Conservation (phyloP, 306 rosid species). For the Crataegus laevigata region DNA sequence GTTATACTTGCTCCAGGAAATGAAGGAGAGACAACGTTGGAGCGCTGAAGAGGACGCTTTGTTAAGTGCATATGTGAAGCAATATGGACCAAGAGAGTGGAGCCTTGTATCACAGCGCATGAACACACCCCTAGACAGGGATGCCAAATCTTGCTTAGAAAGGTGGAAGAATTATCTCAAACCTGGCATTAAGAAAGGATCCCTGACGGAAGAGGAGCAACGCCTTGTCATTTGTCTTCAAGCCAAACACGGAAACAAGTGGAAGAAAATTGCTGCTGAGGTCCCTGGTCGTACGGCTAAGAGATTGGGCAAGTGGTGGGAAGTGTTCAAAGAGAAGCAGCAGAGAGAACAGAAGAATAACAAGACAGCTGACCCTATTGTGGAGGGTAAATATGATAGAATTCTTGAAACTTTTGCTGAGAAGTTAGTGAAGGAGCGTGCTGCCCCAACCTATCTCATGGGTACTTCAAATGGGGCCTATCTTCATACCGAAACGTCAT, state of each 20-base stretch:
- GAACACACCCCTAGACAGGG: conserved; percentile 61
- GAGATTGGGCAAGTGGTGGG: conserved; percentile 95
- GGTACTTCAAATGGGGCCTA: conserved; percentile 65
- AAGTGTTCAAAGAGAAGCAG: conserved; percentile 79
- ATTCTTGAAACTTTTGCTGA: conserved; percentile 69
- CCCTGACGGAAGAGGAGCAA: conserved; percentile 78
- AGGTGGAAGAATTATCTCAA: conserved; percentile 92
- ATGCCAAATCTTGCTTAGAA: conserved; percentile 79
- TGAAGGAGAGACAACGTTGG: conserved; percentile 89
- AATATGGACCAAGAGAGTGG: conserved; percentile 91
- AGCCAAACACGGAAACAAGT: conserved; percentile 75
- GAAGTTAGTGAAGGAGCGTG: conserved; percentile 49
- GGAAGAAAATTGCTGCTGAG: conserved; percentile 85
- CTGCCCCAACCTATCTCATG: conserved; percentile 54
- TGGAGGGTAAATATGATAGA: conserved; percentile 66
- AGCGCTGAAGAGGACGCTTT: conserved; percentile 75
- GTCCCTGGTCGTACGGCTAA: conserved; percentile 83
- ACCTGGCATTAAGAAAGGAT: conserved; percentile 77
- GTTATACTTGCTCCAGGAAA: conserved; percentile 54
- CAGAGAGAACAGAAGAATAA: conserved; percentile 60
- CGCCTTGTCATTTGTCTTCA: conserved; percentile 67
- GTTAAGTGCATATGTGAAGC: conserved; percentile 69
- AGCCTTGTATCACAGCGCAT: conserved; percentile 84
- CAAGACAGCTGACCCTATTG: conserved; percentile 38
- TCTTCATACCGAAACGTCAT: conserved; percentile 52